phyloP scores from a whole-genome alignment of 805 yeast species.

The Isabelozyma heimii region DNA sequence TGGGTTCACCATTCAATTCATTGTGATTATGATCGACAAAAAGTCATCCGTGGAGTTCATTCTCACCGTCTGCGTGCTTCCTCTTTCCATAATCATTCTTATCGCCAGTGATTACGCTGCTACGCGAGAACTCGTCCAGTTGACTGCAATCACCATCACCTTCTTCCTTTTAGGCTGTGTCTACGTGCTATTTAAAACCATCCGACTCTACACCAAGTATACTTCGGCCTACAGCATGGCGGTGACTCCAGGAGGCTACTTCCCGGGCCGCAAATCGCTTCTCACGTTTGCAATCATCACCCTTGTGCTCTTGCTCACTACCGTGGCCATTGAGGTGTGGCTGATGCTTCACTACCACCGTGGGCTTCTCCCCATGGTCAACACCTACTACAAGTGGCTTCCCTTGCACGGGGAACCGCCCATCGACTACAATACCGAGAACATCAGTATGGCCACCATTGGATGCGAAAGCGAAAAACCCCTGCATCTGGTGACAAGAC shows the following conservation, averaged over 20 bases:
- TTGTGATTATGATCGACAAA: conserved; percentile 41
- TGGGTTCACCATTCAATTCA: conserved; percentile 49
- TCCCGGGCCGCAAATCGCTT: conserved; percentile 45
- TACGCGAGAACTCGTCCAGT: conserved; percentile 27
- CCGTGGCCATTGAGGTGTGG: conserved; percentile 20
- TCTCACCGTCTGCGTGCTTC: conserved; percentile 44
- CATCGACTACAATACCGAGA: background rate
- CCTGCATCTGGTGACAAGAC: background rate
- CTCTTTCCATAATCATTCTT: conserved; percentile 39
- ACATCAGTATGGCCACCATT: background rate
- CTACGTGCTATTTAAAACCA: conserved; percentile 45
- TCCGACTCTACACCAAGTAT: conserved; percentile 42
- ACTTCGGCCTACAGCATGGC: conserved; percentile 31
- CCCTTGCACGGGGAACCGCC: conserved; percentile 1
- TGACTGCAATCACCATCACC: conserved; percentile 23
- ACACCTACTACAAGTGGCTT: conserved; percentile 5
- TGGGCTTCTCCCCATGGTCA: conserved; percentile 17
- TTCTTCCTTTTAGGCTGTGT: conserved; percentile 40
- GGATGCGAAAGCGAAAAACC: background rate
- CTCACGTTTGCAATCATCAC: conserved; percentile 45
- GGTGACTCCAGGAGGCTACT: conserved; percentile 31
- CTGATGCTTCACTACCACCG: conserved; percentile 13
- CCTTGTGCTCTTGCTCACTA: conserved; percentile 31
- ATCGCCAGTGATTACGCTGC: conserved; percentile 35
- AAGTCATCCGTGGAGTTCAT: conserved; percentile 41